Evolutionary conservation across 768 basidiomycete genomes (phyloP), one percentile per base, ranked within the genome.

Genomic region (Pisolithus marmoratus): DNA sequence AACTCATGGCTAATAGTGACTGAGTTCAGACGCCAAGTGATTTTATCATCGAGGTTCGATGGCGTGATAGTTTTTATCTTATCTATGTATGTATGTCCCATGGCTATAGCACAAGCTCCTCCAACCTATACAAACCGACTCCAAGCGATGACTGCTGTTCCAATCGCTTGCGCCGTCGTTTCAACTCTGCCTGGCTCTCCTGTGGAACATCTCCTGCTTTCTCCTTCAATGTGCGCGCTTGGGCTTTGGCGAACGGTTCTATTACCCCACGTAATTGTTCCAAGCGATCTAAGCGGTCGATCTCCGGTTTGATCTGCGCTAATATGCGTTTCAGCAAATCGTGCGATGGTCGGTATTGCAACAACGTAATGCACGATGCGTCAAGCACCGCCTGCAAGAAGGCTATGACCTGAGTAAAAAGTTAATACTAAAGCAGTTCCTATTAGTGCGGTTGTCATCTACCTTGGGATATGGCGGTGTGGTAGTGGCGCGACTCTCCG

Each of bases 371-470:
- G 63, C 87, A 88, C 12, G 80, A 83, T 1, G 87, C 77, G 64
- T 92, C 90, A 24, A 92, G 73, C 50, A 90, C 63, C 5, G 74
- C 70, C 67, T 86, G 83, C 8, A 85, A 61, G 70, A 90, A 85
- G 0, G 64, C 56, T 22, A 84, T 64, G 48, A 83, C 68, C 85
- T 88, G 61, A 15, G 53, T 69, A 76, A 7, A 59, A 38, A 5
- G 68, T 65, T 0, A 82, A 59, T 26, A 67, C 50, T n/a, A 1
- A 68, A 65, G 5, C 67, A 46, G 41, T 52, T 38, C 63, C 48
- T 7, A n/a, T n/a, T n/a, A 60, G 44, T 52, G 74, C 72, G 19
- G 72, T 63, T 29, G 72, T 58, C 2, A 22, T 72, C 73, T 78
- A 46, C 75, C 72, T 69, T 66, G 49, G 56, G 36, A 45, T 68